A percentile compares a stretch with the other conserved stretches of the same genome.
These are phyloP conservation scores for Isatis lusitanica DNA, from an alignment of 441 rosid genomes.

Conservation along the genomic window DNA sequence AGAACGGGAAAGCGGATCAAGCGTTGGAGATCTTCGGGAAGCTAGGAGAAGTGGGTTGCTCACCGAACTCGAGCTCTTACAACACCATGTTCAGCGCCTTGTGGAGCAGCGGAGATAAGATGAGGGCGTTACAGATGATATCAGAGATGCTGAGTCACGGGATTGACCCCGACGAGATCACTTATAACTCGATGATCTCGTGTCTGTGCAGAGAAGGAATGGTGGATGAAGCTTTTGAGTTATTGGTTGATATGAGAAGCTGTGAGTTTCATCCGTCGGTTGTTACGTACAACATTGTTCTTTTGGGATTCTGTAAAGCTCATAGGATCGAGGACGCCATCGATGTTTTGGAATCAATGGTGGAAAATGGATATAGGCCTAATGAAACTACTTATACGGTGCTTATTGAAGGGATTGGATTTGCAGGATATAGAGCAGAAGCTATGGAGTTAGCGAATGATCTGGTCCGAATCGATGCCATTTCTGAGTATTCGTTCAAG, in stretches of 20 bases:
- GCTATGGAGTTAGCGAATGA: constrained; percentile 70
- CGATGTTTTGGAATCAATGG: constrained; percentile 63
- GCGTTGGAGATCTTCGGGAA: constrained; percentile 72
- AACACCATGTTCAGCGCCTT: constrained; percentile 72
- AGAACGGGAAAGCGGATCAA: constrained; percentile 62
- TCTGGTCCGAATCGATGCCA: constrained; percentile 49
- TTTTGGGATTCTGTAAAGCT: constrained; percentile 70
- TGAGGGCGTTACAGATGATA: constrained; percentile 58
- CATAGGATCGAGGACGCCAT: constrained; percentile 63
- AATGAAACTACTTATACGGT: constrained; percentile 67
- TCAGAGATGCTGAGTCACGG: constrained; percentile 57
- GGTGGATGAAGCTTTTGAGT: constrained; percentile 70
- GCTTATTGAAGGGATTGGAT: constrained; percentile 72
- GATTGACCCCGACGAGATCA: constrained; percentile 66
- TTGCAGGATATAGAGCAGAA: constrained; percentile 63
- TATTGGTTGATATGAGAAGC: constrained; percentile 69
- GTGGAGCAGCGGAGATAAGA: constrained; percentile 64
- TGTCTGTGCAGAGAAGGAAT: constrained; percentile 83
- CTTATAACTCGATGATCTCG: constrained; percentile 75
- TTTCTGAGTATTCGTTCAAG: constrained; percentile 53
- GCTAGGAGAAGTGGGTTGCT: constrained; percentile 64
- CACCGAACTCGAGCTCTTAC: constrained; percentile 71
- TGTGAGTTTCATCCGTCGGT: constrained; percentile 55
- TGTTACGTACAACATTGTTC: constrained; percentile 63
- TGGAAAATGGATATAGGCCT: constrained; percentile 60